These are phyloP conservation scores for Sarocladium brachiariae DNA, from an alignment of 2,329 filamentous ascomycete species.

Conservation along the genomic window DNA sequence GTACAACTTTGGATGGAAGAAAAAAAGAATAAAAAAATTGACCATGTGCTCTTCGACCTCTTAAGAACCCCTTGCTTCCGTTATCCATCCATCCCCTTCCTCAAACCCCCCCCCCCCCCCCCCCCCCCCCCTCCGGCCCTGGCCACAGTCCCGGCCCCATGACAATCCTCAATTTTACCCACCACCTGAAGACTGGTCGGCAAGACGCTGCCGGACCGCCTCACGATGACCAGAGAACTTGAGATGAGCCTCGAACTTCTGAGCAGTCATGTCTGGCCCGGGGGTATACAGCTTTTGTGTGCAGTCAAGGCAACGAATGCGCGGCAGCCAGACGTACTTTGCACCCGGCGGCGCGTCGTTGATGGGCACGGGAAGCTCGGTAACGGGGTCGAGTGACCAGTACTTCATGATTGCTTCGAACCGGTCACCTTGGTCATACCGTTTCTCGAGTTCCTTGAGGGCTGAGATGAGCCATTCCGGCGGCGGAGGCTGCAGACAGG, in stretches of 20 bases:
- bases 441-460: slow-evolving; percentile 61
- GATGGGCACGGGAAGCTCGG: slow-evolving; percentile 54
- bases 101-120: no score
- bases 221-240: slow-evolving; percentile 77
- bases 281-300: slow-evolving; percentile 91
- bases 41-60: no score
- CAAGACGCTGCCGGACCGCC: slow-evolving; percentile 42
- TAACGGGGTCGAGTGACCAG: slow-evolving; percentile 67
- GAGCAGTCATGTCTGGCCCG: slow-evolving; percentile 74
- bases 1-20: not conserved
- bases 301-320: slow-evolving; percentile 88
- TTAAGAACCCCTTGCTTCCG: no score
- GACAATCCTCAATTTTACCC: not conserved
- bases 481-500: slow-evolving; percentile 59
- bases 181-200: slow-evolving; percentile 16
- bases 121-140: no score
- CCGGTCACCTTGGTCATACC: slow-evolving; percentile 66
- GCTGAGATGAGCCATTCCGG: slow-evolving; percentile 78
- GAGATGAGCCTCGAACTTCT: slow-evolving; percentile 89
- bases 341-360: slow-evolving; percentile 45
- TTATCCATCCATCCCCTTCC: no score
- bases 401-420: slow-evolving; percentile 94
- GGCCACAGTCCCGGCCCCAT: no score
- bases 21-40: no score
- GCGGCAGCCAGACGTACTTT: slow-evolving; percentile 76